Evolutionary conservation across 225 moss, liverwort and hornwort species (phyloP).

Genomic region (Marchantia polymorpha): DNA sequence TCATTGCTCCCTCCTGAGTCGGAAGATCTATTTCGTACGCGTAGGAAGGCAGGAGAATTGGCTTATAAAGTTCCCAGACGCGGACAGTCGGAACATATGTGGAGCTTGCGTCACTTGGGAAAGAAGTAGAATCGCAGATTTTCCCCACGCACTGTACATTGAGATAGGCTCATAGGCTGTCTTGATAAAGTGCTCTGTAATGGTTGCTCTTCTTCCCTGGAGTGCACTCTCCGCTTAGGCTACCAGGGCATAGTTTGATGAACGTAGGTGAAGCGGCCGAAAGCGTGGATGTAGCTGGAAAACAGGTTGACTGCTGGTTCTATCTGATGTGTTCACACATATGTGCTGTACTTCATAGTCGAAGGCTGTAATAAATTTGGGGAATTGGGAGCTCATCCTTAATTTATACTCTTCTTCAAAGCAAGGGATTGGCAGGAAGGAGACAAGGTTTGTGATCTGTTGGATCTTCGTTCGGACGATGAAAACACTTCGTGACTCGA

Average conservation of each 20-base stretch:
- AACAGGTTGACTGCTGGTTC: constrained; percentile 8
- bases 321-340: too few species aligned
- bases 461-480: background rate
- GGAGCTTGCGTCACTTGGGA: background rate
- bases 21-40: constrained; percentile 3
- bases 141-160: background rate
- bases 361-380: background rate
- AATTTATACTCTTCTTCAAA: background rate
- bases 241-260: background rate
- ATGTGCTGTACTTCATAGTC: background rate
- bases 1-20: background rate
- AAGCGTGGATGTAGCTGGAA: constrained; percentile 8
- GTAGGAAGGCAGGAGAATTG: background rate
- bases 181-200: background rate
- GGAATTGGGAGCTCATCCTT: background rate
- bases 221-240: background rate
- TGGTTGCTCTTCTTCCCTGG: background rate
- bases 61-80: background rate
- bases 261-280: background rate
- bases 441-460: background rate
- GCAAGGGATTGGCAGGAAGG: background rate
- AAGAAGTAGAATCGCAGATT: background rate
- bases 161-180: background rate
- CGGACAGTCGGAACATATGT: background rate
- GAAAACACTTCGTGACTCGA: constrained; percentile 1